Conservation (phyloP, 805 yeast species). For the Candida sithepensis region DNA sequence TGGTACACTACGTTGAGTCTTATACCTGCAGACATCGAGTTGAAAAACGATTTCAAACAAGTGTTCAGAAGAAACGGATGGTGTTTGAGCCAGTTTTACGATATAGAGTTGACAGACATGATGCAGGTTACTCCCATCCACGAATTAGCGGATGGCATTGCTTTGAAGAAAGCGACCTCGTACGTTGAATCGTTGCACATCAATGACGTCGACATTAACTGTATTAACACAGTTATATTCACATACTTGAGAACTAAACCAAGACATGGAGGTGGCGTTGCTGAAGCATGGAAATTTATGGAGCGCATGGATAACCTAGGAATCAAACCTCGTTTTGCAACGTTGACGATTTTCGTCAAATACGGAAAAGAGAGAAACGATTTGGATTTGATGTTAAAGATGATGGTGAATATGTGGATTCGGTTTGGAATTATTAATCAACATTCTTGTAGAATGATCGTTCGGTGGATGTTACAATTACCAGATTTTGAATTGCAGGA, state of each 20-base stretch:
- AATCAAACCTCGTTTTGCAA: conserved; percentile 16
- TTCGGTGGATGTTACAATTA: conserved; percentile 12
- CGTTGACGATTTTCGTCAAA: conserved; percentile 21
- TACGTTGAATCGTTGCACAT: conserved; percentile 7
- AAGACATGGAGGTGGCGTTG: conserved; percentile 6
- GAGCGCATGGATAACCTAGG: not conserved
- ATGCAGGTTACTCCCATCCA: conserved; percentile 1
- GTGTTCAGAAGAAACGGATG: not conserved
- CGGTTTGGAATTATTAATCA: conserved; percentile 13
- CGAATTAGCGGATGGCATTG: not conserved
- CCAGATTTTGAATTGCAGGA: conserved; percentile 9
- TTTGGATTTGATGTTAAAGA: conserved; percentile 13
- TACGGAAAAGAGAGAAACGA: conserved; percentile 8
- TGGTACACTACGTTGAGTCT: conserved; percentile 19
- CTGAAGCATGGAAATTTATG: conserved; percentile 22
- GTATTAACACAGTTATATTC: conserved; percentile 22
- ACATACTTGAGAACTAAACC: conserved; percentile 6
- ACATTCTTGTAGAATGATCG: conserved; percentile 13
- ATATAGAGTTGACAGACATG: conserved; percentile 18
- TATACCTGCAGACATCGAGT: conserved; percentile 13
- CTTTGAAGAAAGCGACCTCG: conserved; percentile 10
- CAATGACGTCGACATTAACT: conserved; percentile 13
- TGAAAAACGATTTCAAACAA: conserved; percentile 9
- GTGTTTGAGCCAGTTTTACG: conserved; percentile 11
- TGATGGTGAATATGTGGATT: conserved; percentile 14